Evolutionary conservation across 495 filamentous ascomycete species (phyloP).

Genomic region (Penicillium verhagenii): DNA sequence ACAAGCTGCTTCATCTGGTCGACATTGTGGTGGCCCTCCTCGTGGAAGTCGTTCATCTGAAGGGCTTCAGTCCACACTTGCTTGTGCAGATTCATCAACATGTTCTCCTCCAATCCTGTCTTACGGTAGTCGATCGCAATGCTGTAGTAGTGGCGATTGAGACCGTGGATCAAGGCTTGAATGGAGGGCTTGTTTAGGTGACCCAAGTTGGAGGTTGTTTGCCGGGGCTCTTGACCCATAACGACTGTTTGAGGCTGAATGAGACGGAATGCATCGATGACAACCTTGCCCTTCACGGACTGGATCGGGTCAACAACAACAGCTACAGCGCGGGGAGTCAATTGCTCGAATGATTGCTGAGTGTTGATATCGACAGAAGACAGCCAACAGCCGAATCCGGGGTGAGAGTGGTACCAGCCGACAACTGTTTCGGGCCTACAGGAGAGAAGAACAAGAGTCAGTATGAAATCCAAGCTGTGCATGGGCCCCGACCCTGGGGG

Average conservation of each 20-base stretch:
- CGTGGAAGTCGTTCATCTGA: slow-evolving; percentile 93
- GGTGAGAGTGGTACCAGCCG: slow-evolving; percentile 99
- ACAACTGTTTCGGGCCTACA: slow-evolving; percentile 90
- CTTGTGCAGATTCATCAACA: slow-evolving; percentile 99
- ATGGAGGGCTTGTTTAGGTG: slow-evolving; percentile 99
- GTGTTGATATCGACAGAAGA: slow-evolving; percentile 99
- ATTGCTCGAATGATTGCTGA: slow-evolving; percentile 97
- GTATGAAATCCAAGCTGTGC: not conserved
- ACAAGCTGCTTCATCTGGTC: slow-evolving; percentile 86
- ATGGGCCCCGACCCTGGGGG: not conserved
- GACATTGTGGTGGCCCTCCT: slow-evolving; percentile 78
- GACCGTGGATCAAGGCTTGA: slow-evolving; percentile 96
- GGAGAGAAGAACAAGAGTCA: slow-evolving; percentile 1
- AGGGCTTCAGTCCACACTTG: slow-evolving; percentile 98
- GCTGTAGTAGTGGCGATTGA: slow-evolving; percentile 98
- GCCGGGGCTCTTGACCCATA: slow-evolving; percentile 96
- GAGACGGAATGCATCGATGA: slow-evolving; percentile 97
- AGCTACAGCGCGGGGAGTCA: slow-evolving; percentile 91
- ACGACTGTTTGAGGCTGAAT: slow-evolving; percentile 99
- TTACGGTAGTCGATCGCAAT: slow-evolving; percentile 98
- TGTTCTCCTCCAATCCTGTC: slow-evolving; percentile 96
- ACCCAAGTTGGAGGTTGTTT: slow-evolving; percentile 95
- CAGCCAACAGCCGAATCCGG: slow-evolving; percentile 98
- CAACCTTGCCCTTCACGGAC: slow-evolving; percentile 98
- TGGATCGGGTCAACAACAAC: slow-evolving; percentile 98